Percentiles rank a stretch among this genome's conserved stretches.
phyloP scores from a whole-genome alignment of 352 stramenopile species.

The Phytophthora capsici region DNA sequence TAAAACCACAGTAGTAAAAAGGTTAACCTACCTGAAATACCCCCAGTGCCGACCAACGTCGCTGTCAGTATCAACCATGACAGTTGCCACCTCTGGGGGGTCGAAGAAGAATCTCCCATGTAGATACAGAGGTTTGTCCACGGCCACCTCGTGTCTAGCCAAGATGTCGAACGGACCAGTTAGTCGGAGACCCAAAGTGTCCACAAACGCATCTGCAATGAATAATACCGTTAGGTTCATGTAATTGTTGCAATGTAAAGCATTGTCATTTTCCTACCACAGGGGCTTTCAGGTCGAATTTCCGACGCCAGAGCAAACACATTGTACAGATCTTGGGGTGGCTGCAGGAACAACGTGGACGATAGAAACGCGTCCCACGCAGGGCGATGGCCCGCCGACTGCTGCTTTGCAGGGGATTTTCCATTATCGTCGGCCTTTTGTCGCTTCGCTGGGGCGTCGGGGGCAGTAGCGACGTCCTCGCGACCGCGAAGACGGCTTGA shows the following conservation, averaged over 20 bases:
- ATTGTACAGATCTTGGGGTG: constrained; percentile 50
- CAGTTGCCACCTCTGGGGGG: constrained; percentile 55
- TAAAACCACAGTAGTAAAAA: neutral
- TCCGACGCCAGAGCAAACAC: constrained; percentile 51
- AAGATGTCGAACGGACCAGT: constrained; percentile 64
- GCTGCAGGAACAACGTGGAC: constrained; percentile 41
- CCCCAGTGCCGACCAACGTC: constrained; percentile 48
- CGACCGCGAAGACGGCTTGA: constrained; percentile 30
- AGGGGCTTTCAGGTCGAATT: constrained; percentile 37
- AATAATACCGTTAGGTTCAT: constrained; percentile 12
- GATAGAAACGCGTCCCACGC: constrained; percentile 52
- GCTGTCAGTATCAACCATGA: constrained; percentile 31
- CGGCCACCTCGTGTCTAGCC: constrained; percentile 24
- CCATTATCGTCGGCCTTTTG: constrained; percentile 9
- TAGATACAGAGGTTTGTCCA: constrained; percentile 51
- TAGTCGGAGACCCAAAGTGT: constrained; percentile 47
- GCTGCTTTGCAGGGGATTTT: neutral
- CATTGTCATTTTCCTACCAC: constrained; percentile 28
- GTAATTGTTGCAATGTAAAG: neutral
- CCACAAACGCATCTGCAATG: constrained; percentile 54
- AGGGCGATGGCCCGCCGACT: neutral
- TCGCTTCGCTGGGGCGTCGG: constrained; percentile 9
- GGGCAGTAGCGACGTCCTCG: constrained; percentile 12
- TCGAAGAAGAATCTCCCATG: constrained; percentile 63
- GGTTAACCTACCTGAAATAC: constrained; percentile 47